A percentile compares a stretch with the other conserved stretches of the same genome.
Evolutionary conservation across 805 yeast species (phyloP).

Genomic region (Torulaspora maleeae): DNA sequence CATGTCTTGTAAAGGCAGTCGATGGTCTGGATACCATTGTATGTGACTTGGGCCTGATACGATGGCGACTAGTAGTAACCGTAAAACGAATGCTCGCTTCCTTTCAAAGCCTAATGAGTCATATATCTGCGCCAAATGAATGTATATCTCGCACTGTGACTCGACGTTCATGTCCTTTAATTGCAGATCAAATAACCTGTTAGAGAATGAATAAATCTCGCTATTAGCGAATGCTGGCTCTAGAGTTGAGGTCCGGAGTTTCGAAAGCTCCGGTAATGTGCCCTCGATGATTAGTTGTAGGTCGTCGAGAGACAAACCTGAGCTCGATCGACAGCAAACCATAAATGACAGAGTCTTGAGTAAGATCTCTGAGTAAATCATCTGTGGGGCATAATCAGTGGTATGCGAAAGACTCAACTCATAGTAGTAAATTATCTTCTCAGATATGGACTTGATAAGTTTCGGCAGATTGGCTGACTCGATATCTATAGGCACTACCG

Average conservation of each 20-base stretch:
- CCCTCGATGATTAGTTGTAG: slow-evolving; percentile 45
- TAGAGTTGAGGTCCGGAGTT: not conserved
- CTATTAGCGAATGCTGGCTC: slow-evolving; percentile 30
- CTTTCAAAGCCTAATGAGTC: slow-evolving; percentile 55
- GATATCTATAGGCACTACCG: slow-evolving; percentile 20
- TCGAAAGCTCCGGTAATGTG: slow-evolving; percentile 13
- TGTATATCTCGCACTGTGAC: slow-evolving; percentile 59
- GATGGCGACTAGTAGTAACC: slow-evolving; percentile 55
- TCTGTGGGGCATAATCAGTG: slow-evolving; percentile 77
- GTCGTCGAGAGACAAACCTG: slow-evolving; percentile 42
- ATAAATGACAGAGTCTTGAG: slow-evolving; percentile 60
- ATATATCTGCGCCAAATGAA: slow-evolving; percentile 62
- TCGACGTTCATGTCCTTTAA: slow-evolving; percentile 43
- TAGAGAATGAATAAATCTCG: slow-evolving; percentile 49
- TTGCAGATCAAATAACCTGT: slow-evolving; percentile 43
- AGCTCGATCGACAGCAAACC: slow-evolving; percentile 47
- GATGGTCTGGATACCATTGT: slow-evolving; percentile 34
- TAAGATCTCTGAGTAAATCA: slow-evolving; percentile 69
- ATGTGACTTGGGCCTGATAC: slow-evolving; percentile 37
- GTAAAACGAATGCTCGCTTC: slow-evolving; percentile 64
- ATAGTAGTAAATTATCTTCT: slow-evolving; percentile 42
- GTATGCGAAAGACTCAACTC: slow-evolving; percentile 49
- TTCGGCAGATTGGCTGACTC: slow-evolving; percentile 33
- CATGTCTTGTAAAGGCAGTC: slow-evolving; percentile 45
- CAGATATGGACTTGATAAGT: slow-evolving; percentile 38